Conservation (phyloP, 1,139 yeast species). For the Geotrichum fermentans region DNA sequence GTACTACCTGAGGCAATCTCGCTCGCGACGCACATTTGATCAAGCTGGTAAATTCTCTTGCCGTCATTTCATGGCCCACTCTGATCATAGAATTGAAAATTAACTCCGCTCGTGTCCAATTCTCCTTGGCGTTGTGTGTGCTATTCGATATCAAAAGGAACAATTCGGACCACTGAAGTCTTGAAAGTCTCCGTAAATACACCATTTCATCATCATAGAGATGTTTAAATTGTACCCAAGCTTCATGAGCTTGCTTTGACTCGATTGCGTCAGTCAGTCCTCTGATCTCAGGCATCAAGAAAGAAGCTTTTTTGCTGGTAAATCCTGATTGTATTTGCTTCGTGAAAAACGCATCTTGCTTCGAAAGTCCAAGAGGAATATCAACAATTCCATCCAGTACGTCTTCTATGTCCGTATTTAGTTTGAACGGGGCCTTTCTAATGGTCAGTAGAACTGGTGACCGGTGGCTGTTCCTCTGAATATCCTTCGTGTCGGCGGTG, state of each 20-base stretch:
- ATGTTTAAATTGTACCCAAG: constrained; percentile 8
- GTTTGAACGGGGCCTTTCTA: neutral
- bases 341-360: neutral
- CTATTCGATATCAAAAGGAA: constrained; percentile 6
- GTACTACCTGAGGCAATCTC: constrained; percentile 26
- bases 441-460: neutral
- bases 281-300: neutral
- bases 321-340: neutral
- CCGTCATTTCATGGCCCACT: constrained; percentile 25
- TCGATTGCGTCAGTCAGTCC: neutral
- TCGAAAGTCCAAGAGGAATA: neutral
- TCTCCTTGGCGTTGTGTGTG: neutral
- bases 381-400: neutral
- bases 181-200: constrained; percentile 8
- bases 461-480: no score
- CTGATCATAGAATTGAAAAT: constrained; percentile 22
- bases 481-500: no score
- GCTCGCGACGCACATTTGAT: constrained; percentile 32
- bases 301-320: neutral
- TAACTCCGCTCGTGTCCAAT: constrained; percentile 10
- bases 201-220: constrained; percentile 9
- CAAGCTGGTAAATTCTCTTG: constrained; percentile 30
- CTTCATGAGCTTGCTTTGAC: neutral
- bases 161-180: constrained; percentile 18
- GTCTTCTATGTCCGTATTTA: neutral